These are phyloP conservation scores for Cocos nucifera DNA, from an alignment of 176 grass and related monocot species.

Conservation along the genomic window DNA sequence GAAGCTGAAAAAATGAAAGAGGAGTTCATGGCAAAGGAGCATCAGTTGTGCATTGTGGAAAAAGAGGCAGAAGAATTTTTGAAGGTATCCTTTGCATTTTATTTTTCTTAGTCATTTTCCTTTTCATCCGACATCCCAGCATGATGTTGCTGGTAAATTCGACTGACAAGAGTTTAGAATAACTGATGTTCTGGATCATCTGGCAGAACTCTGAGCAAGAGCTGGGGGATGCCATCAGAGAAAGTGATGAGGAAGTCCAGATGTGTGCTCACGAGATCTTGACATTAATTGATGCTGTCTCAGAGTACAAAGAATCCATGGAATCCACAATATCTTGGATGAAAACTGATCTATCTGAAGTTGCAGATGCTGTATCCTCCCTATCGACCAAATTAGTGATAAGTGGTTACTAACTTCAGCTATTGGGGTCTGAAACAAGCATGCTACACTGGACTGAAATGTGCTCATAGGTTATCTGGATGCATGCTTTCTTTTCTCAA, in stretches of 20 bases:
- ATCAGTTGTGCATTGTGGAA: conserved; percentile 31
- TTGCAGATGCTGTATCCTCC: conserved; percentile 36
- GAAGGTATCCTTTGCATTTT: conserved; percentile 31
- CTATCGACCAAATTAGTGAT: conserved; percentile 29
- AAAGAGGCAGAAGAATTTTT: conserved; percentile 43
- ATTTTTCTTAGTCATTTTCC: neutral
- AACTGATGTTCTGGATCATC: conserved; percentile 1
- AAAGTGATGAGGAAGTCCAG: conserved; percentile 40
- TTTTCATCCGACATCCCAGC: neutral
- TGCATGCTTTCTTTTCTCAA: too few relatives aligned
- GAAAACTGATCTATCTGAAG: conserved; percentile 52
- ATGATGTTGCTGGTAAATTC: neutral
- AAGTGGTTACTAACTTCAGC: conserved; percentile 4
- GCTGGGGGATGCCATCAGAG: conserved; percentile 19
- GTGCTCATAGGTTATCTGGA: too few relatives aligned
- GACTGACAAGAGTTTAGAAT: neutral
- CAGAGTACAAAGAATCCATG: conserved; percentile 55
- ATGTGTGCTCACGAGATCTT: conserved; percentile 33
- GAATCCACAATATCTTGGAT: conserved; percentile 24
- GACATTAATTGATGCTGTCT: conserved; percentile 40
- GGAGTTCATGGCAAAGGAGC: conserved; percentile 33
- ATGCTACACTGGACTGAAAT: neutral
- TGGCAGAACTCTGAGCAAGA: conserved; percentile 44
- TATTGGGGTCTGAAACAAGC: conserved; percentile 6
- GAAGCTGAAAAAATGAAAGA: conserved; percentile 41